A percentile compares a stretch with the other conserved stretches of the same genome.
These are phyloP conservation scores for Scorias spongiosa DNA, from an alignment of 2,329 filamentous ascomycete species.

Conservation along the genomic window DNA sequence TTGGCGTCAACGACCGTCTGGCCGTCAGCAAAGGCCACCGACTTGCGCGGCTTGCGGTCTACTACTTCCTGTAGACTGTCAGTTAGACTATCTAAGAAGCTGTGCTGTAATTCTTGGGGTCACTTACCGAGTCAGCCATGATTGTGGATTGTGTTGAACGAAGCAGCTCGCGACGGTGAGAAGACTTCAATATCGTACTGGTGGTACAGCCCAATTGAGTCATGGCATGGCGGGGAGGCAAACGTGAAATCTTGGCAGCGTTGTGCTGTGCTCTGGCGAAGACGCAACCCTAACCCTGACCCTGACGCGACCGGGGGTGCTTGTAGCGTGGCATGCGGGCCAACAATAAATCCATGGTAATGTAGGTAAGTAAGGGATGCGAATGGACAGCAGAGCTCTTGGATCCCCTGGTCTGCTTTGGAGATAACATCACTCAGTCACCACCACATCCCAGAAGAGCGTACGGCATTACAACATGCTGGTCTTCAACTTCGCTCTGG, in stretches of 20 bases:
- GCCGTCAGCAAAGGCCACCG: conserved; percentile 82
- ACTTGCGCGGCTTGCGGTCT: conserved; percentile 70
- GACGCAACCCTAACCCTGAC: not conserved
- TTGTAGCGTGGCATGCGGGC: too few relatives aligned
- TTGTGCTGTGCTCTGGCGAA: not conserved
- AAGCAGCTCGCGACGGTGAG: too few relatives aligned
- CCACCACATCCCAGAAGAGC: too few relatives aligned
- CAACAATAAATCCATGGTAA: too few relatives aligned
- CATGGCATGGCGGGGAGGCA: not conserved
- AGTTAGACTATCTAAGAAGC: conserved; percentile 4
- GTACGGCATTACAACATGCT: conserved; percentile 4
- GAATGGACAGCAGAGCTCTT: too few relatives aligned
- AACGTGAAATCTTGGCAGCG: not conserved
- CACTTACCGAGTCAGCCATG: conserved; percentile 34
- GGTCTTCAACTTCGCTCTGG: conserved; percentile 22
- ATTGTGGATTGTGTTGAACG: conserved; percentile 22
- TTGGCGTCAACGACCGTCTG: conserved; percentile 78
- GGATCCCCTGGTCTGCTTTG: too few relatives aligned
- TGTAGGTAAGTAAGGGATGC: too few relatives aligned
- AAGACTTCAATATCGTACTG: too few relatives aligned
- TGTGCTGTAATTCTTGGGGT: too few relatives aligned
- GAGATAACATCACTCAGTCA: too few relatives aligned
- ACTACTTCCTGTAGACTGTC: conserved; percentile 26
- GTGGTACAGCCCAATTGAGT: not conserved
- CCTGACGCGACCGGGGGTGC: too few relatives aligned